These are phyloP conservation scores for Xanthoconium purpureum DNA, from an alignment of 768 basidiomycete species.

Conservation along the genomic window DNA sequence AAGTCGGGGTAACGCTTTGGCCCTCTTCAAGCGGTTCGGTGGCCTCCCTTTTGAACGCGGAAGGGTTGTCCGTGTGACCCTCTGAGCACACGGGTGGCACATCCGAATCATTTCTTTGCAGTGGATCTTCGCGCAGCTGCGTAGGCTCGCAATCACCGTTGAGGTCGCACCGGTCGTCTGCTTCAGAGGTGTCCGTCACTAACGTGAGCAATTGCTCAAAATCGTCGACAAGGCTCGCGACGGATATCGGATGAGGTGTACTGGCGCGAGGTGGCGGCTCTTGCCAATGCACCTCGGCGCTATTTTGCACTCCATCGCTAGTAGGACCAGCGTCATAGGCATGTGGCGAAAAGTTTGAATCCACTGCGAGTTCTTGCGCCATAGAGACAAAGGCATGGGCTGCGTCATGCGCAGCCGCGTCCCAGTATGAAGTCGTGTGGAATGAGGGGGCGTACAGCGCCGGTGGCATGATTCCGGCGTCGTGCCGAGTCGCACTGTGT, in stretches of 20 bases:
- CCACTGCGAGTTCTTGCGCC: not conserved
- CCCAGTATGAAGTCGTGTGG: not conserved
- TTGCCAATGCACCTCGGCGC: not conserved
- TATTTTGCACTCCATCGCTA: not conserved
- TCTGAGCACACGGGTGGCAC: not conserved
- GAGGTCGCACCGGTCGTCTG: not conserved
- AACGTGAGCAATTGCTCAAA: conserved; percentile 11
- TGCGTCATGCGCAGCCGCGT: not conserved
- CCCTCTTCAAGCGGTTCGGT: not conserved
- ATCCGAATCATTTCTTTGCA: not conserved
- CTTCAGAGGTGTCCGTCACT: not conserved
- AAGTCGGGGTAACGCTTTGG: not conserved
- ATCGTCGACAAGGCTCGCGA: conserved; percentile 1
- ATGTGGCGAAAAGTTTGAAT: not conserved
- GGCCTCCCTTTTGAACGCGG: not conserved
- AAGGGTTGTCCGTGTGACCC: not conserved
- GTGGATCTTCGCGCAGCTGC: not conserved
- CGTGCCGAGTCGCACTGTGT: not conserved
- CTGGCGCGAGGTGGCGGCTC: not conserved
- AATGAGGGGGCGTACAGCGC: not conserved
- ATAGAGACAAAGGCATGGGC: not conserved
- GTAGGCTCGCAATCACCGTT: not conserved
- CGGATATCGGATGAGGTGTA: not conserved
- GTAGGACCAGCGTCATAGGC: not conserved
- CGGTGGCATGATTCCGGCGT: not conserved